phyloP scores from a whole-genome alignment of 1,284 basidiomycete species.

The Pholiota adiposa region DNA sequence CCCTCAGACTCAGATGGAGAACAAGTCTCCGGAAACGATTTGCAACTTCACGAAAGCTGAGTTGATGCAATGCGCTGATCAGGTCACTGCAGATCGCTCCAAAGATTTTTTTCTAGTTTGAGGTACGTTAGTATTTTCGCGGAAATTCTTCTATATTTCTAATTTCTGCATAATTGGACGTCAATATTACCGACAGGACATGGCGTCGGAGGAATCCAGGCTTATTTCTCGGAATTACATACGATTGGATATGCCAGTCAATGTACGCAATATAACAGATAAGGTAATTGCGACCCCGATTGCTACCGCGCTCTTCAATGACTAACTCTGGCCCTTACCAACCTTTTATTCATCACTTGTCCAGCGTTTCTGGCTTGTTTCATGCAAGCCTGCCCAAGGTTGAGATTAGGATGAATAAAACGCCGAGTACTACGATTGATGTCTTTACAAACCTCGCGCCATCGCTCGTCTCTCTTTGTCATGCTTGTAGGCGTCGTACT shows the following conservation, averaged over 20 bases:
- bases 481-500: background rate
- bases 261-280: background rate
- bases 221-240: too few species aligned
- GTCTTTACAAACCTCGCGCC: background rate
- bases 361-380: background rate
- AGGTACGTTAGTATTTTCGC: too few species aligned
- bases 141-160: too few species aligned
- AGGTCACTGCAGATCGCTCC: too few species aligned
- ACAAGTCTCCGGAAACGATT: too few species aligned
- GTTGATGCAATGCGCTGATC: too few species aligned
- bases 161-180: too few species aligned
- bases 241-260: background rate
- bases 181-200: too few species aligned
- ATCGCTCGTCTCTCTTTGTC: background rate
- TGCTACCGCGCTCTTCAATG: background rate
- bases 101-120: too few species aligned
- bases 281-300: background rate
- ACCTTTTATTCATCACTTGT: background rate
- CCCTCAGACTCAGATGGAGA: too few species aligned
- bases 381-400: background rate
- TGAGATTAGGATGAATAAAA: constrained; percentile 1
- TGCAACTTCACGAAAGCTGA: too few species aligned
- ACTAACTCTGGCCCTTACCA: background rate
- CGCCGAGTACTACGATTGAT: background rate
- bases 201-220: too few species aligned